Evolutionary conservation across 805 yeast genomes (phyloP).

Genomic region (Candida vartiovaarae): DNA sequence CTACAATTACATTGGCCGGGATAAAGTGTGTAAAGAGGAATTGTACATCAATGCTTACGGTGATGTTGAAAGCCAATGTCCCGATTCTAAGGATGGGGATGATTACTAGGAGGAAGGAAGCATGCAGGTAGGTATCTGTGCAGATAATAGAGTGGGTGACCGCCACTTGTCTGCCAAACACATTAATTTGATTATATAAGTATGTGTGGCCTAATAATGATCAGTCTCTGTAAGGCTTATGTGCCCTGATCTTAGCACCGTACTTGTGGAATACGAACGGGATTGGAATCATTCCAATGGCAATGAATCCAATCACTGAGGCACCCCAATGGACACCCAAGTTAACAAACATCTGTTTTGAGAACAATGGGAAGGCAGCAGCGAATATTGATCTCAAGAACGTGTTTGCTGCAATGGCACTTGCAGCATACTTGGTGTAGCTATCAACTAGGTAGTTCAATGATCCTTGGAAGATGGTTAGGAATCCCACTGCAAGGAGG

Average conservation of each 20-base stretch:
- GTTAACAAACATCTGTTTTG: conserved; percentile 42
- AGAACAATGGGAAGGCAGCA: conserved; percentile 55
- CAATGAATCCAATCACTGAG: conserved; percentile 46
- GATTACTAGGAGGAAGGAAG: too few relatives aligned
- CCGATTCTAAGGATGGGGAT: too few relatives aligned
- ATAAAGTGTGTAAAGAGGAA: too few relatives aligned
- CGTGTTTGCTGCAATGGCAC: conserved; percentile 60
- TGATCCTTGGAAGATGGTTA: conserved; percentile 52
- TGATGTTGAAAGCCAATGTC: too few relatives aligned
- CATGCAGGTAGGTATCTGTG: too few relatives aligned
- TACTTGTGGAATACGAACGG: conserved; percentile 47
- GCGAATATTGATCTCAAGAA: conserved; percentile 53
- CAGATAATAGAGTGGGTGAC: too few relatives aligned
- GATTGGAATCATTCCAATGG: conserved; percentile 44
- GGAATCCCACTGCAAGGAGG: conserved; percentile 44
- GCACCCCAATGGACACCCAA: conserved; percentile 50
- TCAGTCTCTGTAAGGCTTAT: conserved; percentile 11
- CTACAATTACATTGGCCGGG: too few relatives aligned
- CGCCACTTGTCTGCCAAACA: too few relatives aligned
- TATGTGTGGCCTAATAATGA: too few relatives aligned
- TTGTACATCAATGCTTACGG: too few relatives aligned
- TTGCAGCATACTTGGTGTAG: conserved; percentile 50
- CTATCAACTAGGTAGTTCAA: conserved; percentile 57
- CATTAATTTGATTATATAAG: too few relatives aligned
- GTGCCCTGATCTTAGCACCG: conserved; percentile 35